Evolutionary conservation across 768 basidiomycete genomes (phyloP).

Genomic region (Candolleomyces efflorescens): DNA sequence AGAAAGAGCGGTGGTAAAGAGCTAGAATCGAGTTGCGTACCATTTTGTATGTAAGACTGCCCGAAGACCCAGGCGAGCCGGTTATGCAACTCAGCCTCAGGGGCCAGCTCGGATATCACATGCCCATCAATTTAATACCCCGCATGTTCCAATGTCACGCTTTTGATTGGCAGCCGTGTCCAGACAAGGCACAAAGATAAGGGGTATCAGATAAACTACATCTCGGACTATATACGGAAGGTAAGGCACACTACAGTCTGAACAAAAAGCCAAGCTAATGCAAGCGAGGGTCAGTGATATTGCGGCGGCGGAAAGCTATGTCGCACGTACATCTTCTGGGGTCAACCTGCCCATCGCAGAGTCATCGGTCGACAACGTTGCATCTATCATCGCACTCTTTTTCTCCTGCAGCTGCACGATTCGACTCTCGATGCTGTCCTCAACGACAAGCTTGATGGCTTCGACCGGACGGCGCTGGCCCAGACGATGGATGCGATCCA

Average conservation of each 20-base stretch:
- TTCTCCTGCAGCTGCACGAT: slow-evolving; percentile 98
- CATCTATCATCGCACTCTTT: slow-evolving; percentile 93
- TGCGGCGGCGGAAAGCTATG: slow-evolving; percentile 6
- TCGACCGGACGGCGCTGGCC: slow-evolving; percentile 94
- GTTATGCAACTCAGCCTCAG: too few species aligned
- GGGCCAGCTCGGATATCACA: too few species aligned
- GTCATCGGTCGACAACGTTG: slow-evolving; percentile 78
- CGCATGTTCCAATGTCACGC: too few species aligned
- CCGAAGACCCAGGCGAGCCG: too few species aligned
- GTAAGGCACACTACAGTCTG: slow-evolving; percentile 31
- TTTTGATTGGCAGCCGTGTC: too few species aligned
- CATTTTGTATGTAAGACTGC: too few species aligned
- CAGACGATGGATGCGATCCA: slow-evolving; percentile 95
- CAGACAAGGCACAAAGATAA: too few species aligned
- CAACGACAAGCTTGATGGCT: slow-evolving; percentile 90
- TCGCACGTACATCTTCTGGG: slow-evolving; percentile 63
- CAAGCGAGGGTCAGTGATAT: background rate
- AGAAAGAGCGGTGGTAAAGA: background rate
- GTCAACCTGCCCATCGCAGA: slow-evolving; percentile 93
- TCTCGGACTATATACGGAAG: background rate
- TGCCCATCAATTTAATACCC: too few species aligned
- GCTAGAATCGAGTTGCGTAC: background rate
- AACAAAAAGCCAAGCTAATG: slow-evolving; percentile 54
- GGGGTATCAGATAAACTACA: too few species aligned
- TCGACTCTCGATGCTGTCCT: slow-evolving; percentile 94